Base-by-base conservation (phyloP, 371 early-diverging fungal genomes). In the Blyttiomyces sp. region DNA sequence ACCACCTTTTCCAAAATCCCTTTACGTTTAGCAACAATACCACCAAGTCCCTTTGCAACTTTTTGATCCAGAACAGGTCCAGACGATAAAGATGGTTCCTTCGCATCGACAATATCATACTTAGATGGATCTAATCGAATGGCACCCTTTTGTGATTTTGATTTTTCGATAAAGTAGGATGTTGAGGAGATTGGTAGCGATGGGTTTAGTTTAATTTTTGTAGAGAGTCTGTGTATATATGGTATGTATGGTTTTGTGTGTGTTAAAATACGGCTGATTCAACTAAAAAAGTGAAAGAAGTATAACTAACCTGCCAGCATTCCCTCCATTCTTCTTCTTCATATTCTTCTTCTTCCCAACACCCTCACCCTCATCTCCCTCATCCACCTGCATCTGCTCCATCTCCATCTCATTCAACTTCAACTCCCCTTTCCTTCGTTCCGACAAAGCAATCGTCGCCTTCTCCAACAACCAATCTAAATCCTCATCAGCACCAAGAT, bases 1-100 rank as follows among this genome's bases (percentile, higher is more conserved):
- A 63, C 68, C 21, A 67, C 48, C 27, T 28, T 54, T 44, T 66
- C 61, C 17, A 64, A n/a, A 17, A 64, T 7, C 24, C 53, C 53
- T 43, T 43, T 52, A 13, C 23, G 4, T 9, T 23, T 6, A n/a
- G 39, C 11, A 35, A 30, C 55, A 19, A 35, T 42, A 23, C 27
- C 33, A 24, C 23, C 49, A 17, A 63, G 44, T 16, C 56, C 64
- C 21, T 63, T 64, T 24, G 54, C 23, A 13, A 62, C 56, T n/a
- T 3, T 23, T 19, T 24, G 23, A 16, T 35, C 28, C 23, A 35
- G 27, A 36, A 42, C 50, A 31, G 27, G 16, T 27, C 33, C 11
- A 19, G 24, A 23, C 30, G n/a, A n/a, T 51, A 17, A 51, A 27
- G 23, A 51, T 1, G 31, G 2, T 5, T 28, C 49, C 17, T 21